Evolutionary conservation across 192 early-diverging fungal species (phyloP).

Genomic region (Paraglomus brasilianum): DNA sequence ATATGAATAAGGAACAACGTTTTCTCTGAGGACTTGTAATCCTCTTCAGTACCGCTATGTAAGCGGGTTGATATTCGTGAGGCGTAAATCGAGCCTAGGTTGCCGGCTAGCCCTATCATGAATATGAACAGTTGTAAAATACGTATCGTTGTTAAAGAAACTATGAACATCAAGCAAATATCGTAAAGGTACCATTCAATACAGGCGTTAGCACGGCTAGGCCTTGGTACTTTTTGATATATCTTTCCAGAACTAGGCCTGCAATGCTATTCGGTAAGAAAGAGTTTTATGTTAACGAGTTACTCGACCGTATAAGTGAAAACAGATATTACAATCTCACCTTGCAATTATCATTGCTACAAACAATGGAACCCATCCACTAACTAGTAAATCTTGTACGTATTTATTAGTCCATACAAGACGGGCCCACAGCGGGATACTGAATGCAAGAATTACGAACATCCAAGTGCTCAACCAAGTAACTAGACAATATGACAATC

Average conservation of each 20-base stretch:
- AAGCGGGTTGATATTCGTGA: constrained; percentile 74
- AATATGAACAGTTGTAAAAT: neutral
- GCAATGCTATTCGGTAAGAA: constrained; percentile 45
- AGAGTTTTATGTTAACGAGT: neutral
- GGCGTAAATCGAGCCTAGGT: constrained; percentile 77
- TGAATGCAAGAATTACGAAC: constrained; percentile 40
- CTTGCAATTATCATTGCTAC: constrained; percentile 73
- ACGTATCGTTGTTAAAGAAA: no score
- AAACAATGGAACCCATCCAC: constrained; percentile 76
- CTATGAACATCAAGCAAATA: neutral
- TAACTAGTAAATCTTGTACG: constrained; percentile 61
- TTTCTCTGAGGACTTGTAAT: constrained; percentile 51
- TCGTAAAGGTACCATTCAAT: constrained; percentile 49
- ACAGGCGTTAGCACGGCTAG: constrained; percentile 69
- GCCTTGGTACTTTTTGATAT: constrained; percentile 62
- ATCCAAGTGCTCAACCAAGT: constrained; percentile 41
- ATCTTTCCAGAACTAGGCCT: constrained; percentile 66
- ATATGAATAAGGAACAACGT: constrained; percentile 68
- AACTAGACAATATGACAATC: constrained; percentile 29
- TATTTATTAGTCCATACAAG: constrained; percentile 59
- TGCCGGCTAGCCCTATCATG: constrained; percentile 57
- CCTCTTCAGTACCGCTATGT: constrained; percentile 50
- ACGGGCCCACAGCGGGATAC: constrained; percentile 48
- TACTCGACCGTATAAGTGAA: neutral
- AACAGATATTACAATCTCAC: constrained; percentile 22